Evolutionary conservation across 1,139 yeast genomes (phyloP), one percentile per base, ranked within the genome.

Genomic region (Taphrina pruni): DNA sequence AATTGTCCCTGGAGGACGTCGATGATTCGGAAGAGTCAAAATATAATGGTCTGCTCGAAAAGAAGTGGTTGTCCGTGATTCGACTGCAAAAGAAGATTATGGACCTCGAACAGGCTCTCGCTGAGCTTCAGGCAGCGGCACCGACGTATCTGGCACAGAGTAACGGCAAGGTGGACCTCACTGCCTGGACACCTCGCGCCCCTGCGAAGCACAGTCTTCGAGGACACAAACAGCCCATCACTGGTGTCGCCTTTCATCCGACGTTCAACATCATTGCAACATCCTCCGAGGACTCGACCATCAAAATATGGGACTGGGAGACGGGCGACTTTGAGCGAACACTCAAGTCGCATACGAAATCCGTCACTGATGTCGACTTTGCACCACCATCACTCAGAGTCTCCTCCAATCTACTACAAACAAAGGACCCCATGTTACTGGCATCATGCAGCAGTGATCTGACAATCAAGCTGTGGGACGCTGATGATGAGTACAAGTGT

Each of bases 1-100:
- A 64, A 12, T 55, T 64, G 7, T 45, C 58, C 26, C 20, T 64
- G 17, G 66, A 62, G 26, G 46, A 14, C 21, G 36, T 6, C 20
- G 39, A 39, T 9, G 50, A n/a, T 6, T 38, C 50, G 45, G 57
- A 46, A 41, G 69, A 48, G 12, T 38, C 26, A 20, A 57, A 57
- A 32, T 57, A 57, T 32, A 36, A 14, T 9, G 74, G 72, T 2
- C 72, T 88, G 65, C 80, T 93, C 56, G 95, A 90, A 74, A 89
- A 88, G 79, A 93, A 92, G 79, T 93, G 98, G 98, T 84, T 89
- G 0, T 88, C 96, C 0, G 95, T 93, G 6, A 82, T 90, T 46
- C 81, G 97, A 66, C 81, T 93, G 54, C 97, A 93, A 78, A 85
- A 88, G 72, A 85, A 86, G 75, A 87, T 92, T 61, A 51, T 66